Conservation (phyloP, 1,284 basidiomycete species). For the Microbotryum intermedium region DNA sequence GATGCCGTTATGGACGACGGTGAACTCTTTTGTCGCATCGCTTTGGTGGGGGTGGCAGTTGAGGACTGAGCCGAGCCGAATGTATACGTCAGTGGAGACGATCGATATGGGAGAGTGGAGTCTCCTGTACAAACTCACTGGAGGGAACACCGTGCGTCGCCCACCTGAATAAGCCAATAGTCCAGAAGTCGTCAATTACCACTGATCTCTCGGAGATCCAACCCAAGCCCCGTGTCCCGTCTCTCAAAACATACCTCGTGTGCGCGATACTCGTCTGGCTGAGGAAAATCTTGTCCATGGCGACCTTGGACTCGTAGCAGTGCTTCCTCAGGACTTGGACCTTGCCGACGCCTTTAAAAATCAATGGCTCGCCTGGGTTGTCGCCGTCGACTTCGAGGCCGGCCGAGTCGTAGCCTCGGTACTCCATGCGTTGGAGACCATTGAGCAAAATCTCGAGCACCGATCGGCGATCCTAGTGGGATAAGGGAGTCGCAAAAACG, state of each 20-base stretch:
- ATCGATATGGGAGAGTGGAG: no score
- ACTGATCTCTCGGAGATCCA: background rate
- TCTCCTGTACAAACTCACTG: background rate
- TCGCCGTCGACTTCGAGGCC: constrained; percentile 94
- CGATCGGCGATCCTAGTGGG: constrained; percentile 72
- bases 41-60: constrained; percentile 97
- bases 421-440: constrained; percentile 91
- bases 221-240: background rate
- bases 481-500: constrained; percentile 7
- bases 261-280: constrained; percentile 96
- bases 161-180: constrained; percentile 55
- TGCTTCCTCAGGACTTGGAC: constrained; percentile 88
- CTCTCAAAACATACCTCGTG: constrained; percentile 47
- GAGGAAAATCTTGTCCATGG: constrained; percentile 73
- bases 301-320: constrained; percentile 66
- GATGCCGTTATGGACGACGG: constrained; percentile 97
- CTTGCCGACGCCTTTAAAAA: constrained; percentile 99
- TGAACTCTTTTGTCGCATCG: constrained; percentile 74
- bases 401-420: constrained; percentile 93
- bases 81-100: background rate
- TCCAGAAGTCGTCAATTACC: background rate
- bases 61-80: constrained; percentile 53
- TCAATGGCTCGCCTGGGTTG: constrained; percentile 59
- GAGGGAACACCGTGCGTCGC: constrained; percentile 83
- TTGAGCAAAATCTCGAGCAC: constrained; percentile 86